phyloP scores from a whole-genome alignment of 768 basidiomycete genomes.

The Clathrus columnatus region DNA sequence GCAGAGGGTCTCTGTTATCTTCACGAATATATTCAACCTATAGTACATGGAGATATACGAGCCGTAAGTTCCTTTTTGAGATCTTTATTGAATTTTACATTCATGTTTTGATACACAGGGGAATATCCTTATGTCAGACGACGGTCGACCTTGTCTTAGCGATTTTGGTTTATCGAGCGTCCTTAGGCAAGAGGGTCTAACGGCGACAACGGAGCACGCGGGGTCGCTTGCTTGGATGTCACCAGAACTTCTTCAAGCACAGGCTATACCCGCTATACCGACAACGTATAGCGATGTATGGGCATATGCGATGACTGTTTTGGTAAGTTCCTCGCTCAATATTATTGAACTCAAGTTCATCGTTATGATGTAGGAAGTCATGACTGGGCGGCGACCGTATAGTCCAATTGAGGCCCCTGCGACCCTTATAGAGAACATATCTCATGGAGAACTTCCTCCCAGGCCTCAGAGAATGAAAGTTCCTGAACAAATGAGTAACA shows the following conservation, averaged over 20 bases:
- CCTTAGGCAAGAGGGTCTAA: neutral
- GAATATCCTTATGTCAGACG: neutral
- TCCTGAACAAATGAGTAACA: too few relatives aligned
- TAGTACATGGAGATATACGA: neutral
- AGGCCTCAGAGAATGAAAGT: too few relatives aligned
- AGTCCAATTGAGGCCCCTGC: too few relatives aligned
- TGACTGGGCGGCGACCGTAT: too few relatives aligned
- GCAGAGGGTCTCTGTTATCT: neutral
- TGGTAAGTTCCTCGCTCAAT: too few relatives aligned
- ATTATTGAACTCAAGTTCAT: too few relatives aligned
- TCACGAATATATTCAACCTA: neutral
- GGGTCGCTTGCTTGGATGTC: slow-evolving; percentile 1
- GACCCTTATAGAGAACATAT: too few relatives aligned
- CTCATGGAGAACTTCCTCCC: too few relatives aligned
- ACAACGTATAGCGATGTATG: neutral
- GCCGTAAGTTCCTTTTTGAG: too few relatives aligned
- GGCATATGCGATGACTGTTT: slow-evolving; percentile 1
- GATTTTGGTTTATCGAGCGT: slow-evolving; percentile 1
- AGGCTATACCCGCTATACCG: neutral
- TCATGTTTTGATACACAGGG: neutral
- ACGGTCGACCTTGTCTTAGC: neutral
- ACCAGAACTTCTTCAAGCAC: neutral
- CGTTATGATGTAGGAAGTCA: too few relatives aligned
- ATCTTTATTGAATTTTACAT: too few relatives aligned
- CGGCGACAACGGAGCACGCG: neutral